Percentiles rank a stretch among this genome's conserved stretches.
phyloP scores from a whole-genome alignment of 2,329 filamentous ascomycete species.

The Nothophaeocryptopus gaeumannii region DNA sequence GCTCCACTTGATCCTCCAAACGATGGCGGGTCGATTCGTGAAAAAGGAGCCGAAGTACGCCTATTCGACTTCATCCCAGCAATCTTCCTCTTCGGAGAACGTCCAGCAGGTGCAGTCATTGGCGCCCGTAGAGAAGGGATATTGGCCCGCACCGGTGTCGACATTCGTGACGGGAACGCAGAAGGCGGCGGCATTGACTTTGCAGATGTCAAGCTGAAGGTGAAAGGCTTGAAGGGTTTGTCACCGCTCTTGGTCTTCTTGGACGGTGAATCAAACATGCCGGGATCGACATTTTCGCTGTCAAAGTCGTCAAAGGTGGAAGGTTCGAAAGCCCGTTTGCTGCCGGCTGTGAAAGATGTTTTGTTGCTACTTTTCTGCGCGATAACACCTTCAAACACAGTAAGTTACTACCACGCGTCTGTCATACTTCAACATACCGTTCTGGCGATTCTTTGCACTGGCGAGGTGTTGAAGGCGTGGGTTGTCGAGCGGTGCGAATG shows the following conservation, averaged over 20 bases:
- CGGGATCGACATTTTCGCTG: slow-evolving; percentile 59
- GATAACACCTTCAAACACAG: slow-evolving; percentile 17
- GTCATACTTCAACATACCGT: slow-evolving; percentile 42
- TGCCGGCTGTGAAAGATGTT: slow-evolving; percentile 27
- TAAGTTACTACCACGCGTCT: not conserved
- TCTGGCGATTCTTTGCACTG: slow-evolving; percentile 74
- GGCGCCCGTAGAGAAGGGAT: slow-evolving; percentile 44
- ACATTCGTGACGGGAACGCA: slow-evolving; percentile 25
- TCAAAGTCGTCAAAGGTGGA: slow-evolving; percentile 48
- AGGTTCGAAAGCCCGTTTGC: slow-evolving; percentile 48
- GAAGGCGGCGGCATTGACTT: slow-evolving; percentile 39
- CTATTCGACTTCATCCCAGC: slow-evolving; percentile 60
- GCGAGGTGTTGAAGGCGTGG: slow-evolving; percentile 68
- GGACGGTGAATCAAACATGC: slow-evolving; percentile 48
- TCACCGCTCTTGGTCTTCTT: slow-evolving; percentile 52
- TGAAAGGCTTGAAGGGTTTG: slow-evolving; percentile 41
- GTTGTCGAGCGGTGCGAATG: slow-evolving; percentile 70
- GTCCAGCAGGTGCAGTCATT: slow-evolving; percentile 66
- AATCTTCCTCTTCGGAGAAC: slow-evolving; percentile 72
- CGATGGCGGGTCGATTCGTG: slow-evolving; percentile 68
- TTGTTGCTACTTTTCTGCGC: slow-evolving; percentile 15
- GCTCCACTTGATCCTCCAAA: slow-evolving; percentile 36
- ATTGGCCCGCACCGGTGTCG: slow-evolving; percentile 39
- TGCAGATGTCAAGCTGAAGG: slow-evolving; percentile 30
- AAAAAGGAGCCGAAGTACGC: slow-evolving; percentile 62